Conservation (phyloP, 768 basidiomycete species). For the Dacryopinax primogenitus region DNA sequence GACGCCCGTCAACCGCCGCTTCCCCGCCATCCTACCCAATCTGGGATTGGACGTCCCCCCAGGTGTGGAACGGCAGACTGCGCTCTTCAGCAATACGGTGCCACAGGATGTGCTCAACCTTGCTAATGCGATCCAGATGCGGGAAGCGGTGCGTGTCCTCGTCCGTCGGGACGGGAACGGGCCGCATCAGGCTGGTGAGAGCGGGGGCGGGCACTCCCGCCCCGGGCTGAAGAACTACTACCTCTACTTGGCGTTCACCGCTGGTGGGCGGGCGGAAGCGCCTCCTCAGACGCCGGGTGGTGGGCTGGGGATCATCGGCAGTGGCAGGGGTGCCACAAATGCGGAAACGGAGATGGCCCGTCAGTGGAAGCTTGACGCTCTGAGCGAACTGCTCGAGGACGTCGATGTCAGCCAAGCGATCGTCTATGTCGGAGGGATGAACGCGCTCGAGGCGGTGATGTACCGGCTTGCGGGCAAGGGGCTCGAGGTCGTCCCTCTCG, state of each 20-base stretch:
- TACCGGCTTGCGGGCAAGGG: slow-evolving; percentile 79
- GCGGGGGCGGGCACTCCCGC: slow-evolving; percentile 44
- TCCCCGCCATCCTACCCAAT: slow-evolving; percentile 10
- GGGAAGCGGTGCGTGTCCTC: slow-evolving; percentile 94
- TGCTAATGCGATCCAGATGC: slow-evolving; percentile 80
- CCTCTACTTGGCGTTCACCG: slow-evolving; percentile 88
- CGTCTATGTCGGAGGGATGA: slow-evolving; percentile 81
- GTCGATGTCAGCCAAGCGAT: slow-evolving; percentile 67
- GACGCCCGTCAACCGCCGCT: slow-evolving; percentile 17
- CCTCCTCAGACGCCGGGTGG: slow-evolving; percentile 33
- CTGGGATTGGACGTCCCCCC: background rate
- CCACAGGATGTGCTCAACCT: slow-evolving; percentile 96
- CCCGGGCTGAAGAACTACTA: slow-evolving; percentile 83
- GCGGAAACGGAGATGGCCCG: slow-evolving; percentile 75
- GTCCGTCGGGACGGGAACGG: slow-evolving; percentile 84
- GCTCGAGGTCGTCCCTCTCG: slow-evolving; percentile 77
- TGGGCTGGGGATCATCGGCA: slow-evolving; percentile 82
- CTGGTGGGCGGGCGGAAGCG: slow-evolving; percentile 45
- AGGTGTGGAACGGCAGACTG: slow-evolving; percentile 57
- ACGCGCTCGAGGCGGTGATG: slow-evolving; percentile 72
- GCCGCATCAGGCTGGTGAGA: slow-evolving; percentile 50
- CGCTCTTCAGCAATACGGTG: slow-evolving; percentile 94
- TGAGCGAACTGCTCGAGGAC: slow-evolving; percentile 82
- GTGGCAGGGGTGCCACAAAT: slow-evolving; percentile 67
- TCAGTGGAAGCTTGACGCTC: slow-evolving; percentile 90